phyloP scores from a whole-genome alignment of 148 eudicot species.

The Vaccinium corymbosum region DNA sequence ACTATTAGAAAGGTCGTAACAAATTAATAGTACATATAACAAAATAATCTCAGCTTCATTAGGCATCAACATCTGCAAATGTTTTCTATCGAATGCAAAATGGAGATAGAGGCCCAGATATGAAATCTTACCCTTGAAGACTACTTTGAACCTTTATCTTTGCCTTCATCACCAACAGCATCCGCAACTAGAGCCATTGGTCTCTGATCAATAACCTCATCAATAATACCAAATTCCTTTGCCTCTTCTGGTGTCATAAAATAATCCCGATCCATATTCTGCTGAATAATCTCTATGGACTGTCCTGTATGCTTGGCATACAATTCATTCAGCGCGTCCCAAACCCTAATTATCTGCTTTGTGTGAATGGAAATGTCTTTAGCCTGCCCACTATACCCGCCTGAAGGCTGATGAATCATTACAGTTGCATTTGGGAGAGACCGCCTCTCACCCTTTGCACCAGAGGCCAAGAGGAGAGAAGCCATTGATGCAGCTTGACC shows the following conservation, averaged over 20 bases:
- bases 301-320: conserved; percentile 89
- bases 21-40: neutral
- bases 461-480: conserved; percentile 86
- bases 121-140: conserved; percentile 12
- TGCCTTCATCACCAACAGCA: conserved; percentile 62
- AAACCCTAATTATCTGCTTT: conserved; percentile 83
- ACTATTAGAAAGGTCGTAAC: neutral
- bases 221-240: conserved; percentile 91
- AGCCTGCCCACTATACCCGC: conserved; percentile 97
- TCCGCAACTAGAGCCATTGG: conserved; percentile 82
- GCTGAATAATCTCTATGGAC: conserved; percentile 62
- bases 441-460: conserved; percentile 88
- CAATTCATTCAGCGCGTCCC: conserved; percentile 78
- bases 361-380: conserved; percentile 92
- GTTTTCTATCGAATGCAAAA: neutral
- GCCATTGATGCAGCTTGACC: conserved; percentile 99
- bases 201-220: conserved; percentile 82
- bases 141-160: conserved; percentile 52
- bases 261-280: conserved; percentile 92
- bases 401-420: conserved; percentile 97
- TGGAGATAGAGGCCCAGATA: conserved; percentile 10
- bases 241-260: conserved; percentile 94
- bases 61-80: neutral
- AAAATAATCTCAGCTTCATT: neutral
- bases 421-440: conserved; percentile 89